These are phyloP conservation scores for Epichloe coenophiala DNA, from an alignment of 2,329 filamentous ascomycete species.

Conservation along the genomic window DNA sequence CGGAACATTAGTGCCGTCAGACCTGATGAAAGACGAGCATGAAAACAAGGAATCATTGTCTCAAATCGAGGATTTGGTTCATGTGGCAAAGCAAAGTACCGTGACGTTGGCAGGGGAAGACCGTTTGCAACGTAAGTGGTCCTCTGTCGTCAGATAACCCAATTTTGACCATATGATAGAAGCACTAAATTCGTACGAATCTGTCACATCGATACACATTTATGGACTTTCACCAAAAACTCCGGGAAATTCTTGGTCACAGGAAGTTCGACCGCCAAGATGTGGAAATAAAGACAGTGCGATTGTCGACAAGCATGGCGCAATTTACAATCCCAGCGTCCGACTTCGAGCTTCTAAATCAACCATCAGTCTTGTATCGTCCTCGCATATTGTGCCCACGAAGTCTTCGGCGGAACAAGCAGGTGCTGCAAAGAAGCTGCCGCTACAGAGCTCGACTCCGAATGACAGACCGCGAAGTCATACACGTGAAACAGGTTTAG, in stretches of 20 bases:
- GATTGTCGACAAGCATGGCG: neutral
- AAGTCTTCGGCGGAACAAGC: neutral
- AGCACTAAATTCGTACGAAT: slow-evolving; percentile 52
- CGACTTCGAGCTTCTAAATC: slow-evolving; percentile 4
- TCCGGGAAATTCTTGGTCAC: neutral
- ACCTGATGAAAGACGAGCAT: slow-evolving; percentile 29
- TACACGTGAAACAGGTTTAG: neutral
- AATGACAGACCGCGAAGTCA: slow-evolving; percentile 12
- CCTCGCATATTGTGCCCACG: neutral
- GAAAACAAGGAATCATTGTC: slow-evolving; percentile 51
- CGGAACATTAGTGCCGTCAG: slow-evolving; percentile 32
- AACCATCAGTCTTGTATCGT: neutral
- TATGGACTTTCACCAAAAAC: slow-evolving; percentile 50
- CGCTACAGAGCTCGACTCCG: slow-evolving; percentile 8
- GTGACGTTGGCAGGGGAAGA: slow-evolving; percentile 62
- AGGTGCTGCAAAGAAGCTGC: slow-evolving; percentile 19
- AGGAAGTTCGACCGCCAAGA: neutral
- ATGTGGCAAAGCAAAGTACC: slow-evolving; percentile 16
- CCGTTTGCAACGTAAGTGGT: slow-evolving; percentile 48
- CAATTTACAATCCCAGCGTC: slow-evolving; percentile 1
- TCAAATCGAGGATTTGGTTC: neutral
- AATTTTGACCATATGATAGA: slow-evolving; percentile 29
- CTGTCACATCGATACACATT: slow-evolving; percentile 68
- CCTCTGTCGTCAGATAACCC: neutral
- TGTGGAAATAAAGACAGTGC: neutral